A percentile compares a stretch with the other conserved stretches of the same genome.
Conservation (phyloP, 2,329 filamentous ascomycete species). For the Exserohilum turcica region DNA sequence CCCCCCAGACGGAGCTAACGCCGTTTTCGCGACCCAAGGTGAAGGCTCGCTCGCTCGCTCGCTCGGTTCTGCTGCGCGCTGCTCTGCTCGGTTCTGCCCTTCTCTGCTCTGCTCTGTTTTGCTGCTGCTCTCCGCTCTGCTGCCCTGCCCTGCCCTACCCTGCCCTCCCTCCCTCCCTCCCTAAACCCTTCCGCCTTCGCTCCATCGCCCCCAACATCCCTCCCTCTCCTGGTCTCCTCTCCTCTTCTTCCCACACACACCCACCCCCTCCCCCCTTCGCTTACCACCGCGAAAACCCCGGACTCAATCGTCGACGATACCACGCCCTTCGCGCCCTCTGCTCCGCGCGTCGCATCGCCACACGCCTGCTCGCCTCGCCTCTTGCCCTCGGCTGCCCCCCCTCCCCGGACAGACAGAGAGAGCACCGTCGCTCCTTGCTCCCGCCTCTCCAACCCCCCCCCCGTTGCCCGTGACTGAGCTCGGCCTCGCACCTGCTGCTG, state of each 20-base stretch:
- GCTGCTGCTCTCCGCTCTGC: background rate
- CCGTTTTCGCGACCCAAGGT: conserved; percentile 35
- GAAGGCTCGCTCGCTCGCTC: too few relatives aligned
- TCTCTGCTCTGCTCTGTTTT: background rate
- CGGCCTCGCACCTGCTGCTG: conserved; percentile 2
- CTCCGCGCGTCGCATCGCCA: conserved; percentile 20
- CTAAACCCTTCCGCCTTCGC: background rate
- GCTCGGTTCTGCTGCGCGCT: conserved; percentile 18
- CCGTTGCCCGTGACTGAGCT: conserved; percentile 5
- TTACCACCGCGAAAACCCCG: conserved; percentile 5
- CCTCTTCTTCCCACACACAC: conserved; percentile 15
- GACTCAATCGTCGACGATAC: background rate
- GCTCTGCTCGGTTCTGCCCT: background rate
- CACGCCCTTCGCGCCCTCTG: conserved; percentile 11
- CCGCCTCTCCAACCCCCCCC: conserved; percentile 7
- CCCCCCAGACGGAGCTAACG: conserved; percentile 22
- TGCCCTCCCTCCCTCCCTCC: background rate
- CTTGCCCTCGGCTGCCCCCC: conserved; percentile 14
- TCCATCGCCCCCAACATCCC: background rate
- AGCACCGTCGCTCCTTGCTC: conserved; percentile 5
- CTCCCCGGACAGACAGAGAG: too few relatives aligned
- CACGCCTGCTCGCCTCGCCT: conserved; percentile 2
- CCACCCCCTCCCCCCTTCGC: conserved; percentile 5
- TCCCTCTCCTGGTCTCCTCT: background rate
- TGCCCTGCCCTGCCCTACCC: background rate